Percentiles rank a stretch among this genome's conserved stretches.
These are phyloP conservation scores for Phytophthora citrophthora DNA, from an alignment of 352 stramenopile genomes.

Conservation along the genomic window DNA sequence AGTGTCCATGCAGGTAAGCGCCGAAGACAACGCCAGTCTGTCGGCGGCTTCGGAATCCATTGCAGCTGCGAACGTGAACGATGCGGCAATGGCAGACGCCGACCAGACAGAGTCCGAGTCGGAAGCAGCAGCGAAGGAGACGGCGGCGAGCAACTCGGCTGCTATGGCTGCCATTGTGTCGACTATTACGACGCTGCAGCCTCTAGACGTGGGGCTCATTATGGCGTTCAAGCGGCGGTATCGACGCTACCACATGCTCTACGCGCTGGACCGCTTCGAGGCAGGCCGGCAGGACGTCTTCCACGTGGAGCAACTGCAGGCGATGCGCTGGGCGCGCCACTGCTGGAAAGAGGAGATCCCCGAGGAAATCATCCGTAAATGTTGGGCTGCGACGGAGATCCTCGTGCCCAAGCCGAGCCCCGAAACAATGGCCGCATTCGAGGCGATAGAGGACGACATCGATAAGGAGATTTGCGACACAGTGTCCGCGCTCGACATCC, in stretches of 20 bases:
- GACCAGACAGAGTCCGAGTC: constrained; percentile 11
- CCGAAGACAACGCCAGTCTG: constrained; percentile 34
- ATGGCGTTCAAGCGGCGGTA: constrained; percentile 60
- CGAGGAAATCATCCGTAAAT: constrained; percentile 46
- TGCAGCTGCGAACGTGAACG: constrained; percentile 19
- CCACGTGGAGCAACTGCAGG: constrained; percentile 51
- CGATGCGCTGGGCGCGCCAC: constrained; percentile 59
- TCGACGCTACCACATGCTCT: constrained; percentile 58
- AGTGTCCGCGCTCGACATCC: constrained; percentile 43
- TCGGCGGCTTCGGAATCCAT: constrained; percentile 37
- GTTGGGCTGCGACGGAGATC: constrained; percentile 46
- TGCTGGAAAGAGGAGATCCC: constrained; percentile 52
- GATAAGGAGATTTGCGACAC: constrained; percentile 59
- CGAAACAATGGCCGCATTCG: constrained; percentile 36
- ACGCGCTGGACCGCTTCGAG: constrained; percentile 60
- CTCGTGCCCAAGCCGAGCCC: constrained; percentile 22
- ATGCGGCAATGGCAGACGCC: constrained; percentile 16
- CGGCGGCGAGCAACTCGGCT: constrained; percentile 9
- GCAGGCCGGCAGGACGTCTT: constrained; percentile 56
- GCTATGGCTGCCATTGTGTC: constrained; percentile 21
- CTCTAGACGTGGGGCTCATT: constrained; percentile 50
- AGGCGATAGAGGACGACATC: constrained; percentile 48
- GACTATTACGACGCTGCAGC: constrained; percentile 35
- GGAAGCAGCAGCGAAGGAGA: constrained; percentile 20
- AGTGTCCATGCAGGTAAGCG: constrained; percentile 53